These are phyloP conservation scores for Meripilus lineatus DNA, from an alignment of 1,284 basidiomycete species.

Conservation along the genomic window DNA sequence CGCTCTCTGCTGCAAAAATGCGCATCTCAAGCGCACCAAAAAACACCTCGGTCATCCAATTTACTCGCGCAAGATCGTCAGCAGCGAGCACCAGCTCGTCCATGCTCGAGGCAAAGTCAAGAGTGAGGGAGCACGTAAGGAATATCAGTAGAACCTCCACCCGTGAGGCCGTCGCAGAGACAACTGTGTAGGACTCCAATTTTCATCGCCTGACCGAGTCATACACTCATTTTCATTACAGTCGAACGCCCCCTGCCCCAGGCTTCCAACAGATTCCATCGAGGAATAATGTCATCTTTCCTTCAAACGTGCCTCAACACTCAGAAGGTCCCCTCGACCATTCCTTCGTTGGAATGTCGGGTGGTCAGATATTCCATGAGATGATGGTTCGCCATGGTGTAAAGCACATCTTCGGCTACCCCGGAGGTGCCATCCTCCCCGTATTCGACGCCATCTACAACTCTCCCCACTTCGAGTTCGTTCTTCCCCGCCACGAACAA, in stretches of 20 bases:
- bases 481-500: conserved; percentile 95
- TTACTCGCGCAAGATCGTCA: conserved; percentile 51
- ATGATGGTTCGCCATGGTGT: conserved; percentile 99
- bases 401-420: conserved; percentile 97
- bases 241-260: conserved; percentile 62
- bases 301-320: conserved; percentile 39
- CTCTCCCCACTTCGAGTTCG: conserved; percentile 92
- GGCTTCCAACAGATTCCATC: conserved; percentile 64
- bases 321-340: conserved; percentile 57
- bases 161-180: conserved; percentile 50
- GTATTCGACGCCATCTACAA: conserved; percentile 99
- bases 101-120: conserved; percentile 65
- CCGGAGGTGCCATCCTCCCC: conserved; percentile 95
- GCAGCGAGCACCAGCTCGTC: conserved; percentile 34
- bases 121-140: conserved; percentile 63
- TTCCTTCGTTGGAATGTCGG: conserved; percentile 90
- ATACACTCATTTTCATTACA: conserved; percentile 23
- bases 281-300: conserved; percentile 42
- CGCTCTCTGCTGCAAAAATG: conserved; percentile 30
- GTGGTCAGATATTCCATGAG: conserved; percentile 98
- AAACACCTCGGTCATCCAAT: conserved; percentile 31
- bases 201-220: conserved; percentile 5
- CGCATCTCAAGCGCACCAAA: conserved; percentile 44
- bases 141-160: conserved; percentile 65
- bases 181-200: conserved; percentile 43